phyloP scores from a whole-genome alignment of 2,329 filamentous ascomycete species.

The Cercospora beticola region DNA sequence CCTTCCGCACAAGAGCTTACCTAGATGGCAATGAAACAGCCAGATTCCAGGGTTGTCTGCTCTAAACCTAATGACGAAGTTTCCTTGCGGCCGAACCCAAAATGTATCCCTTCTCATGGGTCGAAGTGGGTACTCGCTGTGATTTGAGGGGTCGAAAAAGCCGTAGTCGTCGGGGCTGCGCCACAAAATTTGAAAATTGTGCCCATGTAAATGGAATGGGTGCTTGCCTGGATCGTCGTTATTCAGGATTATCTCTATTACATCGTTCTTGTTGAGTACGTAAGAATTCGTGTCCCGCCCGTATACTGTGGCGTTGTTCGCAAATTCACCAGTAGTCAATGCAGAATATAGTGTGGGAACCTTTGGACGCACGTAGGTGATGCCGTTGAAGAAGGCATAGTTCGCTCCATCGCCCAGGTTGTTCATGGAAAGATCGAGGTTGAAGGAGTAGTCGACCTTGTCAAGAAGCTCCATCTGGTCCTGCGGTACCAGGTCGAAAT shows the following conservation, averaged over 20 bases:
- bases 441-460: constrained; percentile 62
- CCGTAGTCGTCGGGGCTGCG: constrained; percentile 38
- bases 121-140: constrained; percentile 38
- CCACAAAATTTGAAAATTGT: constrained; percentile 65
- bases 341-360: constrained; percentile 79
- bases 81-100: constrained; percentile 54
- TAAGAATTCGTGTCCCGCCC: constrained; percentile 58
- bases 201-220: constrained; percentile 74
- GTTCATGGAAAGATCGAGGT: constrained; percentile 61
- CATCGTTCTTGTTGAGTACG: constrained; percentile 63
- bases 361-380: constrained; percentile 71
- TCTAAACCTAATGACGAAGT: constrained; percentile 56
- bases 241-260: constrained; percentile 76
- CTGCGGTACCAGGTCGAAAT: constrained; percentile 67
- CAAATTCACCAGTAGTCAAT: constrained; percentile 58
- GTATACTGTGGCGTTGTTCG: constrained; percentile 45
- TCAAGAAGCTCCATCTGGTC: constrained; percentile 63
- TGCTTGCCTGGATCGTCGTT: constrained; percentile 71
- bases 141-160: constrained; percentile 37
- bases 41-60: constrained; percentile 44
- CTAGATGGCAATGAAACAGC: constrained; percentile 48
- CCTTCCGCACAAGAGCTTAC: not conserved
- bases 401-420: constrained; percentile 65
- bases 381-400: constrained; percentile 66
- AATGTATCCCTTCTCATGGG: constrained; percentile 57